Percentiles rank a stretch among this genome's conserved stretches.
phyloP scores from a whole-genome alignment of 2,329 filamentous ascomycete genomes.

The Penicillium digitatum region DNA sequence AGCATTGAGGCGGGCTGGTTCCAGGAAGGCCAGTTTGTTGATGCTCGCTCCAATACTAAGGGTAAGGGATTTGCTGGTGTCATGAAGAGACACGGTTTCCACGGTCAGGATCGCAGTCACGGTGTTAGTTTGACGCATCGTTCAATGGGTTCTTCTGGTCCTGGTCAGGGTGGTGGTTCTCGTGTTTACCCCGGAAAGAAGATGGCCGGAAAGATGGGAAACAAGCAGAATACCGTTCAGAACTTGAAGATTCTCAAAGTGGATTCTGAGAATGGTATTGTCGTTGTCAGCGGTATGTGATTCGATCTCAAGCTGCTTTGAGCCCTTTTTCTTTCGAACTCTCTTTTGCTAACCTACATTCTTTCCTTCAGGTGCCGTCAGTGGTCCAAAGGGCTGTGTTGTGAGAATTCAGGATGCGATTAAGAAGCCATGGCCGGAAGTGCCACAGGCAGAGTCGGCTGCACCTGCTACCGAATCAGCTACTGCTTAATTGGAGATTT shows the following conservation, averaged over 20 bases:
- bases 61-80: constrained; percentile 95
- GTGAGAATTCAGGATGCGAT: constrained; percentile 86
- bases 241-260: constrained; percentile 87
- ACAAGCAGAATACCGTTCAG: constrained; percentile 80
- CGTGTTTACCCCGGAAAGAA: constrained; percentile 93
- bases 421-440: constrained; percentile 72
- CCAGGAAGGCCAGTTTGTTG: constrained; percentile 81
- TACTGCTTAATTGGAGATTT: constrained; percentile 15
- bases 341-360: constrained; percentile 10
- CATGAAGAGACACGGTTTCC: constrained; percentile 94
- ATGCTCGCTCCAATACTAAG: constrained; percentile 71
- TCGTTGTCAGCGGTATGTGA: constrained; percentile 72
- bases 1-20: constrained; percentile 86
- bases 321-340: background rate
- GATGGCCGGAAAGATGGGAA: constrained; percentile 96
- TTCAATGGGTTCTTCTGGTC: constrained; percentile 83
- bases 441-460: constrained; percentile 25
- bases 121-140: constrained; percentile 94
- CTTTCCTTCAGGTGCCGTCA: constrained; percentile 58
- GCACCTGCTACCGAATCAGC: constrained; percentile 35
- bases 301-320: background rate
- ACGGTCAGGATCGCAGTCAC: constrained; percentile 85
- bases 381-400: constrained; percentile 80
- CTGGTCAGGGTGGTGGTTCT: constrained; percentile 85
- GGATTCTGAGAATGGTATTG: constrained; percentile 78